Evolutionary conservation across 1,284 basidiomycete species (phyloP).

Genomic region (Boletellus deceptivus): DNA sequence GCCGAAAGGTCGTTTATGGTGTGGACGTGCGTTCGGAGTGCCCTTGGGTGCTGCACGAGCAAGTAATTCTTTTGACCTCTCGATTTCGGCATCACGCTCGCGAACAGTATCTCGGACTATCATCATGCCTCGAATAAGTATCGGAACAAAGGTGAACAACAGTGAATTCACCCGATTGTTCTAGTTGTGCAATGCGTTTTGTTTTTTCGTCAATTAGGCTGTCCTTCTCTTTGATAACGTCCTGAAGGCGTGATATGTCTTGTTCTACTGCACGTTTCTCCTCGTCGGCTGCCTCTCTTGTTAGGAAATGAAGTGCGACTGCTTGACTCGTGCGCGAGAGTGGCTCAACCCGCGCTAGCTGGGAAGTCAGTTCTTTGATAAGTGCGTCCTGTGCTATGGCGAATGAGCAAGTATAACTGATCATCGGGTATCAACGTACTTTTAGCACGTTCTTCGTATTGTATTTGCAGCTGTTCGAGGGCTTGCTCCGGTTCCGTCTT

Average conservation of each 20-base stretch:
- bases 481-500: slow-evolving; percentile 61
- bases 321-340: slow-evolving; percentile 48
- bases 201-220: slow-evolving; percentile 45
- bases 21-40: slow-evolving; percentile 31
- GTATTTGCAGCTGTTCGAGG: slow-evolving; percentile 44
- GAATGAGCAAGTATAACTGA: slow-evolving; percentile 5
- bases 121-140: slow-evolving; percentile 7
- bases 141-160: background rate
- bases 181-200: slow-evolving; percentile 43
- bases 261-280: slow-evolving; percentile 55
- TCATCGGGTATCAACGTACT: slow-evolving; percentile 37
- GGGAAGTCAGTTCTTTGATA: slow-evolving; percentile 55
- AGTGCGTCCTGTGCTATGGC: slow-evolving; percentile 54
- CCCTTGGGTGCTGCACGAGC: slow-evolving; percentile 36
- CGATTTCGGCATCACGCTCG: slow-evolving; percentile 63
- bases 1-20: slow-evolving; percentile 33
- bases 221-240: slow-evolving; percentile 45
- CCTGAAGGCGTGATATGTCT: slow-evolving; percentile 47
- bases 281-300: slow-evolving; percentile 67
- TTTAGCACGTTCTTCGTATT: slow-evolving; percentile 50
- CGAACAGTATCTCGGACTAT: slow-evolving; percentile 47
- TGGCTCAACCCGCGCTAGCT: slow-evolving; percentile 53
- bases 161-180: slow-evolving; percentile 43
- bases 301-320: slow-evolving; percentile 60
- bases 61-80: slow-evolving; percentile 50